Evolutionary conservation across 108 stramenopile species (phyloP), one percentile per base, ranked within the genome.

Genomic region (Mediolabrus comicus): DNA sequence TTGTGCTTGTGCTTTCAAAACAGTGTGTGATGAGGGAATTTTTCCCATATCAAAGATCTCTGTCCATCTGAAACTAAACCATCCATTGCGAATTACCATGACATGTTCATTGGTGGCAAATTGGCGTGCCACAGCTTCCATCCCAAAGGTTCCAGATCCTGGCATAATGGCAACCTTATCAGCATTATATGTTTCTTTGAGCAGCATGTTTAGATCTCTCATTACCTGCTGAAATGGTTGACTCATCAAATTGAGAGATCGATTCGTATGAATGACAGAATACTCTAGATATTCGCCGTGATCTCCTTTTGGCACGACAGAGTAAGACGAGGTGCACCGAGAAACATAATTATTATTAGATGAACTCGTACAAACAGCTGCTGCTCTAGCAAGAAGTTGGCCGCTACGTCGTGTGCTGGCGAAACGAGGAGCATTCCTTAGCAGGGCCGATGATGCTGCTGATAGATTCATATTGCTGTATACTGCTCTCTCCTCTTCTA

Each of bases 1-100:
- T 11, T 76, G 71, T 19, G 86, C 86, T 31, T 77, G 79, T 4
- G 94, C 96, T 74, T 95, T 95, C 30, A 95, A 77, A 17, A 97
- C 94, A 25, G 90, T 92, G 53, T 94, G 92, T 11, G 86, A 87
- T 36, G 75, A 68, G 16, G 87, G 85, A 51, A 90, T 90, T 46
- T 51, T 71, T 32, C 95, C 92, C 78, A 92, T 88, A 46, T 96
- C 92, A 59, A 97, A 97, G 65, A 97, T 94, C 61, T 97, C 94
- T 11, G 94, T 94, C 96, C 96, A 97, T 3, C 96, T 88, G 67
- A 85, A 97, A 56, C 75, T 79, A 71, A 97, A 97, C 92, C 92
- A 97, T 0, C 96, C 96, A 53, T 97, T 92, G 33, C 96, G 83
- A 66, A 97, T 85, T 25, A 97, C 94, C 84, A 97, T 89, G 64